phyloP scores from a whole-genome alignment of 2,329 filamentous ascomycete species.

The Pyricularia pennisetigena region DNA sequence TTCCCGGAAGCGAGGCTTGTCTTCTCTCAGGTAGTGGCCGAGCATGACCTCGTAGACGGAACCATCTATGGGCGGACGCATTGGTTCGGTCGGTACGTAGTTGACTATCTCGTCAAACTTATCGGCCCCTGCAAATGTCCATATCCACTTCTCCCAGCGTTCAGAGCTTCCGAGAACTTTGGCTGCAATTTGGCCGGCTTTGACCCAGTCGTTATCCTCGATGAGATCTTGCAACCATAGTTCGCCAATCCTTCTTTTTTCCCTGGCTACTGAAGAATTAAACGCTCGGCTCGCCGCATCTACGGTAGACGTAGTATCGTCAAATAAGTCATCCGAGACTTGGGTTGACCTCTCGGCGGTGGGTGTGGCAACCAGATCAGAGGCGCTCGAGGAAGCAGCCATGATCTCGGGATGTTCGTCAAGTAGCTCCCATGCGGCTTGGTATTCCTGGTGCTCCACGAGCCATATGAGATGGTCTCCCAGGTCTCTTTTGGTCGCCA shows the following conservation, averaged over 20 bases:
- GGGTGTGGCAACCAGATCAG: conserved; percentile 26
- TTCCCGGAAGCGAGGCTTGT: conserved; percentile 67
- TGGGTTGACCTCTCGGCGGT: conserved; percentile 25
- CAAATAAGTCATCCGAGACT: conserved; percentile 57
- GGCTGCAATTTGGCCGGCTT: conserved; percentile 71
- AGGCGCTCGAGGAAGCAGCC: conserved; percentile 27
- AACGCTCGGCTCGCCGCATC: conserved; percentile 48
- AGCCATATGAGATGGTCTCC: conserved; percentile 82
- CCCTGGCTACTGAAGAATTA: conserved; percentile 64
- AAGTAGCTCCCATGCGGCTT: conserved; percentile 80
- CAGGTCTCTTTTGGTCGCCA: conserved; percentile 79
- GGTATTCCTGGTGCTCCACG: conserved; percentile 68
- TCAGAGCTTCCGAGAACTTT: conserved; percentile 72
- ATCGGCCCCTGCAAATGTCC: conserved; percentile 76
- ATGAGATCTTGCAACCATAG: conserved; percentile 87
- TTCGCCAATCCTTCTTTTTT: conserved; percentile 86
- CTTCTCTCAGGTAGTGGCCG: conserved; percentile 73
- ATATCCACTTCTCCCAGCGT: conserved; percentile 93
- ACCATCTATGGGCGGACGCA: conserved; percentile 69
- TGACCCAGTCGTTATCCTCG: conserved; percentile 60
- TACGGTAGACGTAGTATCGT: conserved; percentile 50
- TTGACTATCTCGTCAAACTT: conserved; percentile 85
- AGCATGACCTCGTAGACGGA: conserved; percentile 84
- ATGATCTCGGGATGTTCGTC: conserved; percentile 77
- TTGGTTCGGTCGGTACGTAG: conserved; percentile 67